phyloP scores from a whole-genome alignment of 108 stramenopile species.

The Pseudonitzschia multiseries region DNA sequence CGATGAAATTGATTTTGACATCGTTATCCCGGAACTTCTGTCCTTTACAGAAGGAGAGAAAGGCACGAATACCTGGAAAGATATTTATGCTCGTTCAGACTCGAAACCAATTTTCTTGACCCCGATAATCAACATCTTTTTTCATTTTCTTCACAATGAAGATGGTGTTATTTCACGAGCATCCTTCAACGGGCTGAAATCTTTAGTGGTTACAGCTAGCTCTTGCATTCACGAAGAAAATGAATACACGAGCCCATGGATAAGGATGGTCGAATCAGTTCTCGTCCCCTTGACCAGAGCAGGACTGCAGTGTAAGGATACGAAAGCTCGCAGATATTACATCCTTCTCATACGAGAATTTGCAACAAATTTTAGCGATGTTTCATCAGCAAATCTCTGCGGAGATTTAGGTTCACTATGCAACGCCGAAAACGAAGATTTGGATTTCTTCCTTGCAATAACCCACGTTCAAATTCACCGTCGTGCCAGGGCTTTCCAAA shows the following conservation, averaged over 20 bases:
- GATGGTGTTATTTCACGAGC: conserved; percentile 80
- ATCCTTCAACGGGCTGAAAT: conserved; percentile 66
- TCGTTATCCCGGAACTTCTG: conserved; percentile 69
- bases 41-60: conserved; percentile 38
- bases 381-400: conserved; percentile 58
- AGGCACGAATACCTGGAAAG: conserved; percentile 41
- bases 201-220: conserved; percentile 51
- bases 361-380: conserved; percentile 37
- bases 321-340: conserved; percentile 51
- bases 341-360: conserved; percentile 67
- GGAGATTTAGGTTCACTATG: conserved; percentile 71
- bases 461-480: conserved; percentile 97
- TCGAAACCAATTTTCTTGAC: conserved; percentile 41
- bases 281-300: conserved; percentile 58
- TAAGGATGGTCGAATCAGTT: conserved; percentile 62
- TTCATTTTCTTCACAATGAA: conserved; percentile 66
- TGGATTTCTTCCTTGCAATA: conserved; percentile 93
- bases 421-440: conserved; percentile 79
- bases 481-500: conserved; percentile 74
- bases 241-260: conserved; percentile 41
- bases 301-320: conserved; percentile 52
- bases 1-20: conserved; percentile 79
- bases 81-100: conserved; percentile 27
- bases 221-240: conserved; percentile 20
- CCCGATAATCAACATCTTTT: conserved; percentile 67